phyloP scores from a whole-genome alignment of 148 eudicot genomes.

The Rhododendron ferrugineum region DNA sequence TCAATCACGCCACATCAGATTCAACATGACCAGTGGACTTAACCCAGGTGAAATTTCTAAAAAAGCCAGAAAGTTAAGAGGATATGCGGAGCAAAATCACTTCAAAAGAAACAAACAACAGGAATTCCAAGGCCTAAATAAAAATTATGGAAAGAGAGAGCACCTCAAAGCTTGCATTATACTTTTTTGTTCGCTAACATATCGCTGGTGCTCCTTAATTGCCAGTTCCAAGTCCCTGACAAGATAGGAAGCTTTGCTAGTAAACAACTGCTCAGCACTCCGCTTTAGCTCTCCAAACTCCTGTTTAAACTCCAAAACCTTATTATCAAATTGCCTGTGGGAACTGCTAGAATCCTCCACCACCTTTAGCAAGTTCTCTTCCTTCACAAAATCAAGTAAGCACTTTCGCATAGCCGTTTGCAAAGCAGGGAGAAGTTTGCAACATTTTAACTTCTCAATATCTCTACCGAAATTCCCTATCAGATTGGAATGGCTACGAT shows the following conservation, averaged over 20 bases:
- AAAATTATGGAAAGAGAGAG: neutral
- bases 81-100: neutral
- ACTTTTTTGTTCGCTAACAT: slow-evolving; percentile 67
- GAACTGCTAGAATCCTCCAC: slow-evolving; percentile 68
- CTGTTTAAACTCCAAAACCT: slow-evolving; percentile 81
- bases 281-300: slow-evolving; percentile 83
- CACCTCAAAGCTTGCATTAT: slow-evolving; percentile 96
- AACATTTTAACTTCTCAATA: slow-evolving; percentile 60
- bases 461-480: slow-evolving; percentile 67
- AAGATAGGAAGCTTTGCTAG: slow-evolving; percentile 62
- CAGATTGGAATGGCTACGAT: slow-evolving; percentile 61
- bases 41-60: neutral
- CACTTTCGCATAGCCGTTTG: slow-evolving; percentile 70
- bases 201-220: slow-evolving; percentile 57
- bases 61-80: neutral
- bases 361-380: slow-evolving; percentile 68
- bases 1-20: slow-evolving; percentile 8
- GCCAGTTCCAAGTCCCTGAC: slow-evolving; percentile 59
- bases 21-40: slow-evolving; percentile 3
- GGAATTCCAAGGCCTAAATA: neutral
- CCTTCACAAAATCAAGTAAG: slow-evolving; percentile 89
- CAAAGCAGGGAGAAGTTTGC: slow-evolving; percentile 61
- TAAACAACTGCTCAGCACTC: slow-evolving; percentile 73
- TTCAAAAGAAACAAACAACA: slow-evolving; percentile 6
- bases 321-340: slow-evolving; percentile 82